Conservation (phyloP, 495 filamentous ascomycete genomes). For the Aspergillus affinis region DNA sequence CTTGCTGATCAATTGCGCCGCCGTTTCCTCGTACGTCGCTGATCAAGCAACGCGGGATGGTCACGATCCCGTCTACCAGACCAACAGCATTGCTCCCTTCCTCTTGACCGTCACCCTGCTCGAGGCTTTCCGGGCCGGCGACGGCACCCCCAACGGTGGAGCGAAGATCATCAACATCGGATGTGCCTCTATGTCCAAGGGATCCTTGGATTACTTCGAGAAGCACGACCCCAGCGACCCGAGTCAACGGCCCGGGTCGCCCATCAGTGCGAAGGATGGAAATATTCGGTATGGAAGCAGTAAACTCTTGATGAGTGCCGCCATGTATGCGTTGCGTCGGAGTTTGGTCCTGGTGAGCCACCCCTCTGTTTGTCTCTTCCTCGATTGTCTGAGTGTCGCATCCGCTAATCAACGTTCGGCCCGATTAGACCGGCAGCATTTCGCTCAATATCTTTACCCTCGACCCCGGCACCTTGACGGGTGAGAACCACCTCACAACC, state of each 20-base stretch:
- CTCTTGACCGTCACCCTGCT: conserved; percentile 41
- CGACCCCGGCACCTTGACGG: conserved; percentile 40
- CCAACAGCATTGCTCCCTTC: conserved; percentile 42
- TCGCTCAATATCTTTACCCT: conserved; percentile 42
- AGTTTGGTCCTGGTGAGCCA: conserved; percentile 40
- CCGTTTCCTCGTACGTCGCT: conserved; percentile 35
- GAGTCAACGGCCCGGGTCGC: conserved; percentile 22
- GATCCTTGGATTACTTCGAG: conserved; percentile 40
- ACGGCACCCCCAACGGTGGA: conserved; percentile 33
- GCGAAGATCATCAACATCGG: conserved; percentile 43
- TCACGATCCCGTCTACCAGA: conserved; percentile 43
- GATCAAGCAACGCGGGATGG: conserved; percentile 39
- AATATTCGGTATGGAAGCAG: conserved; percentile 41
- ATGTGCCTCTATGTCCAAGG: conserved; percentile 36
- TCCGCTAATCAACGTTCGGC: background rate
- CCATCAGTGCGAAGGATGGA: conserved; percentile 34
- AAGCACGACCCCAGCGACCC: conserved; percentile 18
- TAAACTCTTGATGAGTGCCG: conserved; percentile 40
- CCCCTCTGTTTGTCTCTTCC: conserved; percentile 5
- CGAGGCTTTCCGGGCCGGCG: conserved; percentile 41
- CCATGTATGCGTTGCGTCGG: conserved; percentile 43
- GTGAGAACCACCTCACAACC: conserved; percentile 28
- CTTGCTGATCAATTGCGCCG: conserved; percentile 40
- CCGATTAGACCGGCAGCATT: conserved; percentile 34
- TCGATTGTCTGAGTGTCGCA: background rate